Percentiles rank a stretch among this genome's conserved stretches.
Evolutionary conservation across 768 basidiomycete species (phyloP).

Genomic region (Calocybe cyanea): DNA sequence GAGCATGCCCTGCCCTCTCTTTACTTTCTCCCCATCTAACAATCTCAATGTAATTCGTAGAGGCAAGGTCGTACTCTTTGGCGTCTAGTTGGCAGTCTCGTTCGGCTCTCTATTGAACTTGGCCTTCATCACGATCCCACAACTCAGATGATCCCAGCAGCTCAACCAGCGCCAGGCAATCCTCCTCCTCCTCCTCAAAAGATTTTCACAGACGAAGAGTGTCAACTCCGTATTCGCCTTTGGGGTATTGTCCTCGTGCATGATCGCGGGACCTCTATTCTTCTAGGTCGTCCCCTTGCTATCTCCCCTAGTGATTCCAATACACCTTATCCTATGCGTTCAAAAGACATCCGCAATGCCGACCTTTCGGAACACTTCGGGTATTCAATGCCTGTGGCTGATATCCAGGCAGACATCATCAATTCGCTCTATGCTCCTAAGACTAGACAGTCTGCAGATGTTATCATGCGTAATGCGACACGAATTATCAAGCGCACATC

Average conservation of each 20-base stretch:
- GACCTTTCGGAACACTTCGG: constrained; percentile 81
- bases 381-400: constrained; percentile 68
- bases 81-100: constrained; percentile 83
- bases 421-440: constrained; percentile 80
- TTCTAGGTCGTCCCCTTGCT: constrained; percentile 80
- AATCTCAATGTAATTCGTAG: constrained; percentile 31
- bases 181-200: constrained; percentile 3
- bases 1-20: constrained; percentile 12
- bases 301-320: constrained; percentile 82
- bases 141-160: constrained; percentile 44
- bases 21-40: background rate
- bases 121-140: constrained; percentile 86
- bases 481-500: constrained; percentile 76
- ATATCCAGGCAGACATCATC: constrained; percentile 88
- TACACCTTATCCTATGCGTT: constrained; percentile 64
- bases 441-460: constrained; percentile 61
- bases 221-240: constrained; percentile 72
- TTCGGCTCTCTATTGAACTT: constrained; percentile 77
- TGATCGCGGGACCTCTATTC: constrained; percentile 84
- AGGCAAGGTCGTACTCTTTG: constrained; percentile 87
- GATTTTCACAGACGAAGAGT: constrained; percentile 72
- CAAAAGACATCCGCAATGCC: constrained; percentile 30
- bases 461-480: constrained; percentile 71
- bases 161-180: constrained; percentile 23
- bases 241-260: constrained; percentile 86